Evolutionary conservation across 2,329 filamentous ascomycete species (phyloP), one percentile per base, ranked within the genome.

Genomic region (Aspergillus fumigatus): DNA sequence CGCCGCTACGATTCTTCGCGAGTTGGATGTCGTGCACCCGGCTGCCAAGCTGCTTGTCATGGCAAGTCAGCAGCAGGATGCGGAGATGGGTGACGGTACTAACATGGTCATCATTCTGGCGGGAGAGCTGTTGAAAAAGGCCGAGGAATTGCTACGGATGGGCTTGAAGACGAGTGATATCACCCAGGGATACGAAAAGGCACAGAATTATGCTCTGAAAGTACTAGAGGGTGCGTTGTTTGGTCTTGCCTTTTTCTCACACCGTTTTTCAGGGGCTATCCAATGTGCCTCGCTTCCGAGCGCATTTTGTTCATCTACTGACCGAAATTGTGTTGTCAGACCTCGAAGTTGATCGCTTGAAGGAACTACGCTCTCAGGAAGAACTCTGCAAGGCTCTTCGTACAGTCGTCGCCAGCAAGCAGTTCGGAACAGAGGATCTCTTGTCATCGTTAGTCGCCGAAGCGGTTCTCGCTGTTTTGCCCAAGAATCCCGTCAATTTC

Each of bases 161-260:
- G 95, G 95, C 32, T 81, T 99, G 70, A 97, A 97, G 84, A 92
- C 93, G n/a, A 93, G 91, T 66, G 95, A 99, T 79, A 95, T 99
- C 74, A 90, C 95, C 60, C 86, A 89, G 64, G 94, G 94, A 49
- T 99, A 97, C 77, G 94, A 99, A 79, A 91, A 91, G 78, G 94
- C 94, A 58, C 91, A 95, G 73, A 88, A 87, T 69, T 92, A 91
- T 74, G 91, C 94, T 54, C 82, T 97, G 64, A 87, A 93, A 68
- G 83, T 85, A 57, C 80, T 99, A 57, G 92, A 97, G 75, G 83
- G 83, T 86, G 72, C 52, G 77, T 67, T 55, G 23, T 54, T 48
- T n/a, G 48, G 19, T 48, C 17, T 35, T 48, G 35, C 7, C 41
- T 5, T 5, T 5, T 21, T 45, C 45, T 48, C 17, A 19, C 54